Percentiles rank a stretch among this genome's conserved stretches.
These are phyloP conservation scores for Fonsecaea erecta DNA, from an alignment of 2,329 filamentous ascomycete species.

Conservation along the genomic window DNA sequence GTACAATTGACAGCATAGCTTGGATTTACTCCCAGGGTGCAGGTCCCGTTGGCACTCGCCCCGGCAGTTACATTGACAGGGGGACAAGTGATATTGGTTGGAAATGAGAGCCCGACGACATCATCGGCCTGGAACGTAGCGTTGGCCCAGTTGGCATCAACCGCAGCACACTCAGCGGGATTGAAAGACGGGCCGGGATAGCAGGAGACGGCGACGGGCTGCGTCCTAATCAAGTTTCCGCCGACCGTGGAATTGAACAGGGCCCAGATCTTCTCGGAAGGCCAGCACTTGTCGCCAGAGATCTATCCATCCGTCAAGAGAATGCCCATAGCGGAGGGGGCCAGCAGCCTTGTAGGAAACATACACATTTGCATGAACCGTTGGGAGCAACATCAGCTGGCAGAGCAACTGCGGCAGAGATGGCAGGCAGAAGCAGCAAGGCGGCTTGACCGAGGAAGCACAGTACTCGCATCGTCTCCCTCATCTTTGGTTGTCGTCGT, in stretches of 20 bases:
- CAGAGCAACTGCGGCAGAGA: neutral
- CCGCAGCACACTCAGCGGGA: conserved; percentile 36
- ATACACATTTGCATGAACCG: neutral
- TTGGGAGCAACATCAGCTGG: neutral
- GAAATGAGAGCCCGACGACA: conserved; percentile 41
- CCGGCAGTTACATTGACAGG: conserved; percentile 37
- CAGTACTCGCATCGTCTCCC: neutral
- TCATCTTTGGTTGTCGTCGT: neutral
- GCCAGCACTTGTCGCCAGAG: conserved; percentile 45
- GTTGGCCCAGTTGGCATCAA: conserved; percentile 39
- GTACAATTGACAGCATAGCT: conserved; percentile 38
- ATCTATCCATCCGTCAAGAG: conserved; percentile 25
- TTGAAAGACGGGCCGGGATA: conserved; percentile 42
- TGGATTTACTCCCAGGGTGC: conserved; percentile 40
- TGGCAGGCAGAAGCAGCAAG: neutral
- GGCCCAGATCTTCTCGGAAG: conserved; percentile 40
- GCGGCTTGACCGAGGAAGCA: neutral
- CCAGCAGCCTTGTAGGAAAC: neutral
- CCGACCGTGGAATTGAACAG: conserved; percentile 42
- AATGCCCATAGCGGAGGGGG: neutral
- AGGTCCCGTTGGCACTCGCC: conserved; percentile 33
- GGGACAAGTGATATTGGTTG: conserved; percentile 39
- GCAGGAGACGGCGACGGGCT: conserved; percentile 44
- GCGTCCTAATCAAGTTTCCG: conserved; percentile 43
- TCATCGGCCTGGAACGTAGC: conserved; percentile 39